A percentile compares a stretch with the other conserved stretches of the same genome.
phyloP scores from a whole-genome alignment of 2,329 filamentous ascomycete species.

The Cladosporium cucumerinum region DNA sequence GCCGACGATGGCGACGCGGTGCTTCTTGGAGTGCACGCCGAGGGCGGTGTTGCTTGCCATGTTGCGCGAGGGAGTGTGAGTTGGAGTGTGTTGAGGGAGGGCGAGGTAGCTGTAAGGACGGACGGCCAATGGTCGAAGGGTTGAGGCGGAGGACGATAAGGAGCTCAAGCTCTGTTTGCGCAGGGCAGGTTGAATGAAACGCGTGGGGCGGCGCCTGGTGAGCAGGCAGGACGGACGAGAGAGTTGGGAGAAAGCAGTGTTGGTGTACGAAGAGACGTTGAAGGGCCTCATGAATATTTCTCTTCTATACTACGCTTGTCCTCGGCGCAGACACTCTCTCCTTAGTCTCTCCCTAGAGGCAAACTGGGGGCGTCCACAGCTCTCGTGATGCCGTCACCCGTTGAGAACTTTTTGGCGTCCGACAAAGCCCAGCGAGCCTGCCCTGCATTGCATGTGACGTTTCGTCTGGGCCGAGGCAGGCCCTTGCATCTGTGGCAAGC shows the following conservation, averaged over 20 bases:
- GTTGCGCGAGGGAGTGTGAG: not conserved
- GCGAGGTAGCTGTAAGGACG: slow-evolving; percentile 2
- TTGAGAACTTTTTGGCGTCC: slow-evolving; percentile 1
- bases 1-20: slow-evolving; percentile 91
- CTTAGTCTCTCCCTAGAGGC: not conserved
- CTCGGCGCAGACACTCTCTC: not conserved
- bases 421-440: not conserved
- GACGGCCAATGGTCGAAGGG: not conserved
- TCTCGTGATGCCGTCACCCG: slow-evolving; percentile 1
- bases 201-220: not conserved
- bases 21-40: slow-evolving; percentile 59
- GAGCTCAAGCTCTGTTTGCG: slow-evolving; percentile 2
- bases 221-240: not conserved
- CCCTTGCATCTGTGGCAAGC: not conserved
- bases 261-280: not conserved
- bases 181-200: not conserved
- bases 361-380: not conserved
- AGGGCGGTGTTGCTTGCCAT: slow-evolving; percentile 15
- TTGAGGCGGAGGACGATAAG: slow-evolving; percentile 9
- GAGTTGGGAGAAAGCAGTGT: not conserved
- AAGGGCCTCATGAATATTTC: not conserved
- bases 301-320: not conserved
- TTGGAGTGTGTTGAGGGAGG: not conserved
- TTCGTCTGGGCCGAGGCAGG: slow-evolving; percentile 1
- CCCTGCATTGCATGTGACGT: slow-evolving; percentile 5